Conservation (phyloP, 2,329 filamentous ascomycete genomes). For the Pseudocercospora musae region DNA sequence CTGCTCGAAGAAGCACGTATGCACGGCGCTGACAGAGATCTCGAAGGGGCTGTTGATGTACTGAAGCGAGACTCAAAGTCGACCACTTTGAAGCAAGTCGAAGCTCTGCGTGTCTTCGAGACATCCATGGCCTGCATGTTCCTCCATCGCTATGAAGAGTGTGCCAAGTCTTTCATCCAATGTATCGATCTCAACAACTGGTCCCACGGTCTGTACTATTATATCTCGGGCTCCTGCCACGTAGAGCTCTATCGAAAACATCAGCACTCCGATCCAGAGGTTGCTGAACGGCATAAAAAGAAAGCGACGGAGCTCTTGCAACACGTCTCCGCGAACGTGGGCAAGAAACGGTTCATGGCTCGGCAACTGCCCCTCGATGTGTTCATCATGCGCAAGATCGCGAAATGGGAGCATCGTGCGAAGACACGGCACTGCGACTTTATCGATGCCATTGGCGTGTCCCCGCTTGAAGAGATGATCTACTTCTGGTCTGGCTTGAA, state of each 20-base stretch:
- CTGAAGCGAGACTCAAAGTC: constrained; percentile 32
- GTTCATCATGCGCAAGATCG: constrained; percentile 77
- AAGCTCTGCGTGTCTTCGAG: constrained; percentile 82
- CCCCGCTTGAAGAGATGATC: constrained; percentile 83
- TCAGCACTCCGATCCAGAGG: constrained; percentile 43
- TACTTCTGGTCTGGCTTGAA: constrained; percentile 91
- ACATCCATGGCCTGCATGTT: constrained; percentile 75
- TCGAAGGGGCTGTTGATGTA: constrained; percentile 65
- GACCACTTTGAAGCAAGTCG: constrained; percentile 81
- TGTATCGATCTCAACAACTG: constrained; percentile 79
- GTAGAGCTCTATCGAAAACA: constrained; percentile 74
- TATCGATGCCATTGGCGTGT: constrained; percentile 75
- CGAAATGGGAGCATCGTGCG: constrained; percentile 80
- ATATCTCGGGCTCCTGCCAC: constrained; percentile 74
- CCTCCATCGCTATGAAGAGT: constrained; percentile 70
- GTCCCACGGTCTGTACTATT: constrained; percentile 87
- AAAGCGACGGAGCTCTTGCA: constrained; percentile 66
- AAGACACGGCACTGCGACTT: constrained; percentile 65
- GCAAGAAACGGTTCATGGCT: constrained; percentile 87
- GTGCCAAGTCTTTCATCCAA: constrained; percentile 69
- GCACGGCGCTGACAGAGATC: constrained; percentile 62
- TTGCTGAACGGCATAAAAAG: constrained; percentile 45
- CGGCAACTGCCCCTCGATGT: constrained; percentile 85
- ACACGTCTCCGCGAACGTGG: constrained; percentile 69
- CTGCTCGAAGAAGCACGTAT: constrained; percentile 81